Evolutionary conservation across 2,329 filamentous ascomycete genomes (phyloP).

Genomic region (Keithomyces neogunnii): DNA sequence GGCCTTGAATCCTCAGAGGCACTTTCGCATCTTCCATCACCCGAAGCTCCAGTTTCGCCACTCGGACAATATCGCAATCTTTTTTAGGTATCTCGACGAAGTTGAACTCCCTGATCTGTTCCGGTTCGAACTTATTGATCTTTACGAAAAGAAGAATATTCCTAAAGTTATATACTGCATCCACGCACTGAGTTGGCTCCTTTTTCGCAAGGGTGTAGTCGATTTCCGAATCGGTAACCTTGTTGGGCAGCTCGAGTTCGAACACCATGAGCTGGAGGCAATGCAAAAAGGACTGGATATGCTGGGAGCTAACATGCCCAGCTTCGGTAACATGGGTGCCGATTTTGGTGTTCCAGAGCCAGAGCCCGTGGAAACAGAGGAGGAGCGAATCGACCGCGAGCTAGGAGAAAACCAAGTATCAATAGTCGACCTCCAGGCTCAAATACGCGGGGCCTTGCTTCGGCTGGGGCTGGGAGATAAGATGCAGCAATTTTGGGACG

Average conservation of each 20-base stretch:
- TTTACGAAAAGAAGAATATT: constrained; percentile 99
- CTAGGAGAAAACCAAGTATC: constrained; percentile 64
- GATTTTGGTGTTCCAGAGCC: constrained; percentile 79
- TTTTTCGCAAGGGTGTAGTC: constrained; percentile 90
- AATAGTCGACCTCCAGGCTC: constrained; percentile 76
- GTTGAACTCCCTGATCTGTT: constrained; percentile 92
- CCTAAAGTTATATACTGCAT: constrained; percentile 99
- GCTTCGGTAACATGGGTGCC: constrained; percentile 94
- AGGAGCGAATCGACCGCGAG: constrained; percentile 78
- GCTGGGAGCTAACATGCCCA: constrained; percentile 90
- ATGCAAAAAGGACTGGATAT: constrained; percentile 97
- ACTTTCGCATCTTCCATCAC: constrained; percentile 76
- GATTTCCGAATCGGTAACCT: constrained; percentile 95
- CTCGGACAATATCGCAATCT: constrained; percentile 95
- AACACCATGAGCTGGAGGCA: constrained; percentile 93
- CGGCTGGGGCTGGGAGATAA: constrained; percentile 68
- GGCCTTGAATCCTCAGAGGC: constrained; percentile 68
- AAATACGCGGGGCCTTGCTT: constrained; percentile 72
- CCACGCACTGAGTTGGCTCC: constrained; percentile 92
- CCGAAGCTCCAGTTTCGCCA: constrained; percentile 85
- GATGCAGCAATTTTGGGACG: constrained; percentile 88
- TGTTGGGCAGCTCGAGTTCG: constrained; percentile 92
- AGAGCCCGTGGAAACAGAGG: constrained; percentile 78
- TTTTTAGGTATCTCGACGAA: constrained; percentile 89
- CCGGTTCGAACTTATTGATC: constrained; percentile 90